These are phyloP conservation scores for Chrysanthemum makinoi DNA, from an alignment of 129 eudicot genomes.

Conservation along the genomic window DNA sequence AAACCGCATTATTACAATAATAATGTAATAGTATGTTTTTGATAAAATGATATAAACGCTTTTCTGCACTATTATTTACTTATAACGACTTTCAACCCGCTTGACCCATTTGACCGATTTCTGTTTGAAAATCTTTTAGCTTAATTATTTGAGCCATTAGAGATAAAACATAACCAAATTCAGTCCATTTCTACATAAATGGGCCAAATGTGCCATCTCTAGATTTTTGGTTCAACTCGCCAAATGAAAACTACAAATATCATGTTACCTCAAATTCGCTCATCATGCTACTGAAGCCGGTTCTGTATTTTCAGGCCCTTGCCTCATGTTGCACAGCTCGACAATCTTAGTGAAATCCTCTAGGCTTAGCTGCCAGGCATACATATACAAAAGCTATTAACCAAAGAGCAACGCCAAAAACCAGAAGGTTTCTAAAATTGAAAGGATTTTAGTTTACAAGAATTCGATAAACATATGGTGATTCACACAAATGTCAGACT, in stretches of 20 bases:
- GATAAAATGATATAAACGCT: no score
- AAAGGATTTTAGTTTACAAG: background rate
- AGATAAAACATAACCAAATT: no score
- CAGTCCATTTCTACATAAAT: no score
- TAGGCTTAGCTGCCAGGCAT: slow-evolving; percentile 60
- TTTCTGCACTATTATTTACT: no score
- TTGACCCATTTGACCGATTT: no score
- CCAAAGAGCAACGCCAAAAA: background rate
- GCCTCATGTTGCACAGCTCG: slow-evolving; percentile 70
- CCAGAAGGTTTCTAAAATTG: slow-evolving; percentile 7
- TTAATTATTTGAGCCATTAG: no score
- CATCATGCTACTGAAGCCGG: slow-evolving; percentile 29
- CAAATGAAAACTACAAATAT: background rate
- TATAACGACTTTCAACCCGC: no score
- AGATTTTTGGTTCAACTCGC: background rate
- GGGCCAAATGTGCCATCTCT: no score
- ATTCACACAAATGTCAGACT: slow-evolving; percentile 5
- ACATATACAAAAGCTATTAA: background rate
- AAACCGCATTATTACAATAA: no score
- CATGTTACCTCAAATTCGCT: background rate
- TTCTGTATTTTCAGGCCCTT: slow-evolving; percentile 32
- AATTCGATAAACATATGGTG: background rate
- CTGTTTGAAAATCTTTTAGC: no score
- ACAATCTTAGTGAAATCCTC: slow-evolving; percentile 84
- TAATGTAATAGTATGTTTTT: no score